These are phyloP conservation scores for Emmonsiellopsis sp. DNA, from an alignment of 2,329 filamentous ascomycete species.

Conservation along the genomic window DNA sequence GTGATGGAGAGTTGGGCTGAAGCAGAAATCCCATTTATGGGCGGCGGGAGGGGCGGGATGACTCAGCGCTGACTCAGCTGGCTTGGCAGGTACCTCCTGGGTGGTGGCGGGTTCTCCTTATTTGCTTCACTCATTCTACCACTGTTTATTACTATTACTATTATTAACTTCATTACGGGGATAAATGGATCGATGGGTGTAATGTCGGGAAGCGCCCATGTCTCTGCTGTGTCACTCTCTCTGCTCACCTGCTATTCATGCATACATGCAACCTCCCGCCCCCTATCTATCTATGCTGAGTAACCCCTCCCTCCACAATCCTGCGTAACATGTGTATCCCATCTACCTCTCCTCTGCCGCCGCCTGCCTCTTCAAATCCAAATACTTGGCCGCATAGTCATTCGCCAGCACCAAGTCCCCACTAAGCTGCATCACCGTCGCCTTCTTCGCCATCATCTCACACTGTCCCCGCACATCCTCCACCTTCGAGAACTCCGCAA, in stretches of 20 bases:
- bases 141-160: too few species aligned
- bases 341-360: neutral
- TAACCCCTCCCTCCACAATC: too few species aligned
- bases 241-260: neutral
- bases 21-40: constrained; percentile 5
- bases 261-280: neutral
- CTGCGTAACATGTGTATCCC: too few species aligned
- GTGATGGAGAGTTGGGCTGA: constrained; percentile 1
- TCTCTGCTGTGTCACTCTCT: neutral
- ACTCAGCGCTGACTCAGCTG: constrained; percentile 8
- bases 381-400: constrained; percentile 57
- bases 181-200: too few species aligned
- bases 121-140: too few species aligned
- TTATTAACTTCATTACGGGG: too few species aligned
- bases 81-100: neutral
- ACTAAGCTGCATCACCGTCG: constrained; percentile 61
- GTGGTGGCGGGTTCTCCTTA: neutral
- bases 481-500: constrained; percentile 55
- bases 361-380: constrained; percentile 40
- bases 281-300: neutral
- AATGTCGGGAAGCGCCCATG: too few species aligned
- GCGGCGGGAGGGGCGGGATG: neutral
- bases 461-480: constrained; percentile 64
- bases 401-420: constrained; percentile 58
- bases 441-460: constrained; percentile 75